Base-by-base conservation (phyloP, 2,329 filamentous ascomycete species). In the Talaromyces amestolkiae region DNA sequence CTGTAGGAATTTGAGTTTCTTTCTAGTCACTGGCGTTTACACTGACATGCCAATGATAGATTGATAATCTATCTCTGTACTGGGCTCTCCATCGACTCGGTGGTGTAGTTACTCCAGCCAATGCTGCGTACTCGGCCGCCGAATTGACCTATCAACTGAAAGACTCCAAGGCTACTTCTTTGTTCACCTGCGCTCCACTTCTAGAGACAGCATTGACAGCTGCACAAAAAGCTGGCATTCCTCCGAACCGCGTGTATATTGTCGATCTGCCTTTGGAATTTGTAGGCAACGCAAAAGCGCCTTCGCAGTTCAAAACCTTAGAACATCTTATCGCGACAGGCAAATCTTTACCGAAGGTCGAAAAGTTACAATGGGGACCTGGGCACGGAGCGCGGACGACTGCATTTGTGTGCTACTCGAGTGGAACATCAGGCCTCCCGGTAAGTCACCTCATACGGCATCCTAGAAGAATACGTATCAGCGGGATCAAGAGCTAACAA, bases 331-430 rank as follows among this genome's bases (percentile, higher is more conserved):
- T 92, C 39, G 79, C 82, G 1, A 81, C 88, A 67, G 91, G 91
- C 6, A 76, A 74, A 64, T 72, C 72, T 8, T 70, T 79, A 3
- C 78, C 79, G 0, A 70, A 74, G 17, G 35, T 81, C 9, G 79
- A 81, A 61, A 75, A 72, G 17, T 64, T 80, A 65, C 75, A 74
- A 61, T 82, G 80, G 79, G 68, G 69, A 15, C 73, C 77, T 9
- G 79, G 79, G 6, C 78, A 82, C 63, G 79, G 74, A 27, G 72
- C 85, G 41, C 85, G 86, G 63, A 88, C 89, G 71, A 87, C 87
- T 6, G 89, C 91, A 0, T 94, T 91, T 73, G 81, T 96, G 53
- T 93, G 90, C 78, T 93, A 92, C 75, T 92, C 89, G 0, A 91
- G 88, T 74, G 91, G 91, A 22, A 94, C 91, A 1, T 93, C 90